Evolutionary conservation across 2,329 filamentous ascomycete genomes (phyloP).

Genomic region (Nothomitra cinnamomea): DNA sequence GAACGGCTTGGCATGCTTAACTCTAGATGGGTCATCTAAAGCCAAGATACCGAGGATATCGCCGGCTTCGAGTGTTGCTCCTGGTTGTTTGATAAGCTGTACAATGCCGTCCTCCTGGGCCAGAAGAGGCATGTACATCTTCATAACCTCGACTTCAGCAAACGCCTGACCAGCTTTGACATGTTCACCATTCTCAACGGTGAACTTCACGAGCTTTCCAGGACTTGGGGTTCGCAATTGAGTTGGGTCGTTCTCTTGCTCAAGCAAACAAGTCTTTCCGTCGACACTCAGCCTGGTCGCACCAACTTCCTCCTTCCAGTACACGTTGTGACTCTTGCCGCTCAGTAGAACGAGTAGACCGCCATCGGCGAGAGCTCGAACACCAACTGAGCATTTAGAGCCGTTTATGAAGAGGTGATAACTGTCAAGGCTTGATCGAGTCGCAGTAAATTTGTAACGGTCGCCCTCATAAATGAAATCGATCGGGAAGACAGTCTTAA

Average conservation of each 20-base stretch:
- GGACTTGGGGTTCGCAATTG: slow-evolving; percentile 89
- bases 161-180: slow-evolving; percentile 83
- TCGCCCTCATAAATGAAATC: slow-evolving; percentile 97
- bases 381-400: slow-evolving; percentile 85
- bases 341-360: slow-evolving; percentile 80
- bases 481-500: slow-evolving; percentile 93
- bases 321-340: slow-evolving; percentile 91
- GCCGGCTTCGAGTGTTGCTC: slow-evolving; percentile 91
- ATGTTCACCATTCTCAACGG: slow-evolving; percentile 87
- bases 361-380: slow-evolving; percentile 83
- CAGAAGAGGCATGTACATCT: slow-evolving; percentile 99
- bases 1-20: slow-evolving; percentile 93
- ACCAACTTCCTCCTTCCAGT: slow-evolving; percentile 98
- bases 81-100: slow-evolving; percentile 97
- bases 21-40: slow-evolving; percentile 83
- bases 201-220: slow-evolving; percentile 96
- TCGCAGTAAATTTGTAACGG: slow-evolving; percentile 97
- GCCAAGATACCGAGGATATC: slow-evolving; percentile 97
- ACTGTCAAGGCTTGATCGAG: slow-evolving; percentile 77
- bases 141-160: slow-evolving; percentile 99
- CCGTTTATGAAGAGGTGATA: slow-evolving; percentile 99
- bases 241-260: slow-evolving; percentile 97
- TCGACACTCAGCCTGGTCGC: slow-evolving; percentile 92
- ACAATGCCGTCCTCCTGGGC: slow-evolving; percentile 91
- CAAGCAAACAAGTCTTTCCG: slow-evolving; percentile 91